A percentile compares a stretch with the other conserved stretches of the same genome.
Conservation (phyloP, 306 rosid species). For the Neltuma alba region DNA sequence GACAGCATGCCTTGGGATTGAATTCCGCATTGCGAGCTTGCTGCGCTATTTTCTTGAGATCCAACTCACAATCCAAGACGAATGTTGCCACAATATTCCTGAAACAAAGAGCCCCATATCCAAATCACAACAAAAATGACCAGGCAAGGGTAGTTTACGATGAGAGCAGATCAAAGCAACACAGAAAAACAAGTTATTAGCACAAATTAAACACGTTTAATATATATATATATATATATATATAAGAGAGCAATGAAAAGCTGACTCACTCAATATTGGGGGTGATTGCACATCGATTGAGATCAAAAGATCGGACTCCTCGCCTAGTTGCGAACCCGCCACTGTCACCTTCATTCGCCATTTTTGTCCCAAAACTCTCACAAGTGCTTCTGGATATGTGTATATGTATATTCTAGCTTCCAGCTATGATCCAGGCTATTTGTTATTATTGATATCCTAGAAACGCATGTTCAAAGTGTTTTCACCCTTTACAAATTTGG, state of each 20-base stretch:
- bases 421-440: not conserved
- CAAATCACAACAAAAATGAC: not conserved
- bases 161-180: not conserved
- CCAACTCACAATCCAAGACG: conserved; percentile 13
- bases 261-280: conserved; percentile 17
- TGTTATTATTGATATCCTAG: not conserved
- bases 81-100: conserved; percentile 31
- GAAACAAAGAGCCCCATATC: not conserved
- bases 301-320: not conserved
- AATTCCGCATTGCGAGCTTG: conserved; percentile 32
- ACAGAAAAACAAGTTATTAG: not conserved
- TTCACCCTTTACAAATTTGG: not conserved
- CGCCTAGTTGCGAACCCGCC: not conserved
- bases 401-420: not conserved
- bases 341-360: not conserved
- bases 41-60: conserved; percentile 23
- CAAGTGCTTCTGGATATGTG: not conserved
- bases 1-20: conserved; percentile 27
- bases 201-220: not conserved
- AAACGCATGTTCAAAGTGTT: not conserved
- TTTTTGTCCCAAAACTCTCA: not conserved
- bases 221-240: too few species aligned
- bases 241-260: not conserved
- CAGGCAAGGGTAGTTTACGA: not conserved
- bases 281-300: not conserved